Percentiles rank a stretch among this genome's conserved stretches.
These are phyloP conservation scores for Arabis hirsuta DNA, from an alignment of 345 rosid genomes.

Conservation along the genomic window DNA sequence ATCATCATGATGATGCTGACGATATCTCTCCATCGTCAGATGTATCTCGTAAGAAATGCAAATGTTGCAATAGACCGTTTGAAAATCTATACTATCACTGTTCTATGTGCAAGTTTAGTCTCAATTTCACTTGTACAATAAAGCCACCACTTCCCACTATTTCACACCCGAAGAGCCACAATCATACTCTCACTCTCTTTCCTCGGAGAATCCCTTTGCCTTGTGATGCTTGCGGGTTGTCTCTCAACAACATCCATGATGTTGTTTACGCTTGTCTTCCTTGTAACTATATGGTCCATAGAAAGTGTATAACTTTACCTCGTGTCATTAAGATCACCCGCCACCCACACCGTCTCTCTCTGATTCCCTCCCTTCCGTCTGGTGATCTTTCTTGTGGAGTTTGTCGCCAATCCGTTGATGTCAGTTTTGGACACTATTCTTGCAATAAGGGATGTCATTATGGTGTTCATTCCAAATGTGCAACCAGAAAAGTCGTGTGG, in stretches of 20 bases:
- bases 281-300: conserved; percentile 5
- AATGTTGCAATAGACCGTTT: background rate
- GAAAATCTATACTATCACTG: background rate
- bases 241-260: background rate
- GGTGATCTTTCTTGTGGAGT: conserved; percentile 1
- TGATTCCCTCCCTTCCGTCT: background rate
- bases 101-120: background rate
- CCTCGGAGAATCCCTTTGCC: background rate
- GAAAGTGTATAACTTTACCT: background rate
- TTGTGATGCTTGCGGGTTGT: conserved; percentile 6
- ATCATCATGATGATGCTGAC: too few species aligned
- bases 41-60: background rate
- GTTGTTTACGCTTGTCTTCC: conserved; percentile 10
- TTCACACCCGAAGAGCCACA: background rate
- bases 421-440: background rate
- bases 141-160: background rate
- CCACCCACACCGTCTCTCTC: conserved; percentile 1
- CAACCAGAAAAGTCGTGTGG: background rate
- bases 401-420: background rate
- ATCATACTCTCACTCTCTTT: background rate
- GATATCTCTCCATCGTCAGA: too few species aligned
- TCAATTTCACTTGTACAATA: background rate
- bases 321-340: conserved; percentile 20
- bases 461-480: conserved; percentile 13
- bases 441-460: background rate